These are phyloP conservation scores for Phylloporus sp. DNA, from an alignment of 1,284 basidiomycete species.

Conservation along the genomic window DNA sequence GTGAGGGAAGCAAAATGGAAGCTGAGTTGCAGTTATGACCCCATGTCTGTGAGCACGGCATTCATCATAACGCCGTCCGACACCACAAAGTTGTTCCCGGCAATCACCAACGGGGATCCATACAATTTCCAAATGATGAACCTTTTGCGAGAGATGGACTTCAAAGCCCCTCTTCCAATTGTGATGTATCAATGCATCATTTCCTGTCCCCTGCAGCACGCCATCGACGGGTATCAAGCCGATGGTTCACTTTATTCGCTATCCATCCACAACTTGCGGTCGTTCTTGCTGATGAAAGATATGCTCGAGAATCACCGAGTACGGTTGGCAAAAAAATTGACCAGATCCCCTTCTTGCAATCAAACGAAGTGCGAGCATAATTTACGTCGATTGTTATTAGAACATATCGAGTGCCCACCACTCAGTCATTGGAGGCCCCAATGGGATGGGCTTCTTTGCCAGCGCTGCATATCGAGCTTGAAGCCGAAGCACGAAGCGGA, in stretches of 20 bases:
- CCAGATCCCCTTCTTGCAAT: not conserved
- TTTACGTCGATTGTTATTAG: slow-evolving; percentile 13
- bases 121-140: slow-evolving; percentile 27
- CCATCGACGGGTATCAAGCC: slow-evolving; percentile 15
- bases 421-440: slow-evolving; percentile 18
- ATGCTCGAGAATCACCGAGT: slow-evolving; percentile 1
- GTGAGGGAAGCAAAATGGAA: slow-evolving; percentile 15
- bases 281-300: slow-evolving; percentile 13
- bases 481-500: not conserved
- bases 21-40: slow-evolving; percentile 8
- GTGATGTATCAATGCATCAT: slow-evolving; percentile 18
- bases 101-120: slow-evolving; percentile 15
- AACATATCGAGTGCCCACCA: slow-evolving; percentile 1
- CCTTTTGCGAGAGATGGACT: slow-evolving; percentile 15
- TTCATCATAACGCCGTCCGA: slow-evolving; percentile 6
- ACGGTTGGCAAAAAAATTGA: not conserved
- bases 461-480: slow-evolving; percentile 8
- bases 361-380: slow-evolving; percentile 7
- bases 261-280: slow-evolving; percentile 6
- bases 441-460: slow-evolving; percentile 24
- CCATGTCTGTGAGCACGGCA: slow-evolving; percentile 5
- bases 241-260: not conserved
- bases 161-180: slow-evolving; percentile 18
- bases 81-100: slow-evolving; percentile 1
- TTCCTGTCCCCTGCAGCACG: not conserved